Percentiles rank a stretch among this genome's conserved stretches.
These are phyloP conservation scores for Aspergillus kassunensis DNA, from an alignment of 495 filamentous ascomycete species.

Conservation along the genomic window DNA sequence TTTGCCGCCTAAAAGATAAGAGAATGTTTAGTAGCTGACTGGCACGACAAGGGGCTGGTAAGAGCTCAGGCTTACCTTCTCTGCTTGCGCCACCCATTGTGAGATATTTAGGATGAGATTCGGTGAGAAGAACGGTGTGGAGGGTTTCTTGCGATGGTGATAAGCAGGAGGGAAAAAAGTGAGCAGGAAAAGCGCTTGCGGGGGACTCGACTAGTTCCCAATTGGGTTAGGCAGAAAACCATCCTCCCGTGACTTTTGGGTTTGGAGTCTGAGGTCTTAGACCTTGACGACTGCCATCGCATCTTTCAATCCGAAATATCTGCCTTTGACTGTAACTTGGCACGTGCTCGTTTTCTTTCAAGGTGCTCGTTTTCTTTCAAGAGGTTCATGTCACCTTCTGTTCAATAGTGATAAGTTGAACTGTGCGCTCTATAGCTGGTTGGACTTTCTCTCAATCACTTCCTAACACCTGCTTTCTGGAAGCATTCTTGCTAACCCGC, in stretches of 20 bases:
- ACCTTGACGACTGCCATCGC: no score
- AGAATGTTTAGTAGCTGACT: not conserved
- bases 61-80: constrained; percentile 49
- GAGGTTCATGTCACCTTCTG: constrained; percentile 17
- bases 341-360: not conserved
- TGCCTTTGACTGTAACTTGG: no score
- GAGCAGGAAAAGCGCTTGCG: constrained; percentile 11
- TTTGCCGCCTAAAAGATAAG: constrained; percentile 65
- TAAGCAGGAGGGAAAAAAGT: constrained; percentile 21
- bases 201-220: constrained; percentile 14
- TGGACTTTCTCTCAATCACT: constrained; percentile 45
- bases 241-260: constrained; percentile 12
- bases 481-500: constrained; percentile 28
- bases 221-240: constrained; percentile 19
- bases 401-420: constrained; percentile 18
- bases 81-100: constrained; percentile 66
- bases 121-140: constrained; percentile 1
- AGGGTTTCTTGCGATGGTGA: constrained; percentile 12
- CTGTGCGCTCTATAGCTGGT: constrained; percentile 37
- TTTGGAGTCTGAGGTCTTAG: no score
- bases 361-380: not conserved
- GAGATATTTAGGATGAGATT: constrained; percentile 12
- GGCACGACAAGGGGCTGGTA: not conserved
- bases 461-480: constrained; percentile 7
- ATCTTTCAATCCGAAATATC: not conserved